Evolutionary conservation across 2,329 filamentous ascomycete genomes (phyloP).

Genomic region (Trichoderma brevicompactum): DNA sequence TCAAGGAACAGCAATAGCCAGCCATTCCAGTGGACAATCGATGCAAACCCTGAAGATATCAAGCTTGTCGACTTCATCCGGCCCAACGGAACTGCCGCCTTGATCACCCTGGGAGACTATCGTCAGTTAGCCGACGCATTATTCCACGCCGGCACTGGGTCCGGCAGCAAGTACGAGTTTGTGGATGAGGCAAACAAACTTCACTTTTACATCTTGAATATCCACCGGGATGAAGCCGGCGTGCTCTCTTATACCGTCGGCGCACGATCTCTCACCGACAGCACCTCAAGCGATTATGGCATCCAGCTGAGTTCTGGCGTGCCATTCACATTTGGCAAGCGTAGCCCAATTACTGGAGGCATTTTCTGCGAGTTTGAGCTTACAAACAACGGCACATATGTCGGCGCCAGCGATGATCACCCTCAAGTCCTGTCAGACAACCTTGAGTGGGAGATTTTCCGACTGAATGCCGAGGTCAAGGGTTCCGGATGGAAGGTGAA

Average conservation of each 20-base stretch:
- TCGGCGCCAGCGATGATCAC: slow-evolving; percentile 34
- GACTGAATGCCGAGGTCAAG: slow-evolving; percentile 49
- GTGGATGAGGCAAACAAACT: slow-evolving; percentile 52
- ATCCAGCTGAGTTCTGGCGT: slow-evolving; percentile 46
- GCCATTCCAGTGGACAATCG: slow-evolving; percentile 60
- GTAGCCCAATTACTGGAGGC: slow-evolving; percentile 40
- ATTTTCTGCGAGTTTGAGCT: slow-evolving; percentile 53
- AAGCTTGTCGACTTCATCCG: slow-evolving; percentile 54
- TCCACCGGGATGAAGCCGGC: slow-evolving; percentile 47
- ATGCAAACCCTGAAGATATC: slow-evolving; percentile 59
- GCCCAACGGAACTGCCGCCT: slow-evolving; percentile 52
- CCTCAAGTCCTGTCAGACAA: slow-evolving; percentile 46
- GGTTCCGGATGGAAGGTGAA: slow-evolving; percentile 53
- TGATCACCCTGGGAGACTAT: slow-evolving; percentile 58
- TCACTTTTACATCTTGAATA: slow-evolving; percentile 55
- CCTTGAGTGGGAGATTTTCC: slow-evolving; percentile 52
- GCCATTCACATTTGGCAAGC: slow-evolving; percentile 34
- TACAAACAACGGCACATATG: slow-evolving; percentile 50
- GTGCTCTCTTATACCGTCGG: slow-evolving; percentile 55
- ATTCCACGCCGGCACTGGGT: slow-evolving; percentile 58
- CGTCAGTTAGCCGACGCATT: slow-evolving; percentile 57
- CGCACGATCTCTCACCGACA: slow-evolving; percentile 48
- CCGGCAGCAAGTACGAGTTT: slow-evolving; percentile 55
- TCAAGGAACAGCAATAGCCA: slow-evolving; percentile 47
- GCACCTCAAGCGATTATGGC: slow-evolving; percentile 35